Base-by-base conservation (phyloP, 352 stramenopile genomes). In the Globisporangium orthogonon region DNA sequence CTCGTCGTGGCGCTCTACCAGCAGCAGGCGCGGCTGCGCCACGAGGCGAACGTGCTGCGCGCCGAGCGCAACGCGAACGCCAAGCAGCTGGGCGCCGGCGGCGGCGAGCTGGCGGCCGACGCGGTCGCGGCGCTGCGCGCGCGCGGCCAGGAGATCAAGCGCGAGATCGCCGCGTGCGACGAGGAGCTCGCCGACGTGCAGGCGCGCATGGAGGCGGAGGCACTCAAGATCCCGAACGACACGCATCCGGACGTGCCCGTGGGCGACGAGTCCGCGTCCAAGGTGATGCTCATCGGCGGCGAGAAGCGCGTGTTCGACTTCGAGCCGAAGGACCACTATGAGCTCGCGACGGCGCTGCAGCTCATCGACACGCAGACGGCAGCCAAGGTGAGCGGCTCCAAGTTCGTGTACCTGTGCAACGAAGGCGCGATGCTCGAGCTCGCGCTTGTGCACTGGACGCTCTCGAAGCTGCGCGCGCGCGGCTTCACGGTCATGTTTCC, bases 361-460 rank as follows among this genome's bases (percentile, higher is more conserved):
- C 62, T 96, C 28, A 56, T 95, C 49, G 87, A 96, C 55, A 93
- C 85, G 7, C 70, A 83, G 48, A 75, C 70, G 0, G 81, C 69
- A 0, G 78, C 83, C 11, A 78, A 79, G 58, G 78, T 93, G 11
- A 78, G 75, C 10, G 86, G 84, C 29, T 89, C 84, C 60, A 88
- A 91, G 63, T 96, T 96, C 66, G 81, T 84, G 17, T 87, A 84
- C 49, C 68, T 96, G 50, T 89, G 83, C 58, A 94, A 94, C 56
- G 84, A 94, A 83, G 83, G 68, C 28, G 87, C 81, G 7, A 84
- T 96, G 80, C 78, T 96, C 45, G 87, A 96, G 65, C 71, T 96
- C 44, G 87, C 83, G 15, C 66, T 96, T 4, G 72, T 91, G 43
- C 81, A 93, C 45, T 95, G 74, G 76, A 88, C 78, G 23, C 69